Evolutionary conservation across 1,284 basidiomycete genomes (phyloP), one percentile per base, ranked within the genome.

Genomic region (Pulveroboletus sp.): DNA sequence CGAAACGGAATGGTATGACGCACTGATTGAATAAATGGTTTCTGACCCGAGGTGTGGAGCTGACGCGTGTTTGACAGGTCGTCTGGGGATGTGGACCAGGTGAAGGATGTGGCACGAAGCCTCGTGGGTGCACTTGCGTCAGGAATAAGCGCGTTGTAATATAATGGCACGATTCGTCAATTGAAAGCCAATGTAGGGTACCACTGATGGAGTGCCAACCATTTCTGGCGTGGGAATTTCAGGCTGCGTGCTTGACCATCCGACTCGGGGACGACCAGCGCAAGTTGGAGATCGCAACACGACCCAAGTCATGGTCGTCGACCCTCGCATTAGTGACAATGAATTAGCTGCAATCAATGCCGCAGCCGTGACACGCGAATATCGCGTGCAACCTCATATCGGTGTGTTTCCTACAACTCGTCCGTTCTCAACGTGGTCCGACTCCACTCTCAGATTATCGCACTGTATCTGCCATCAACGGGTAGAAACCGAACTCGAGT

Each of bases 391-490:
- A 67, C 96, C 96, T 46, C 92, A 96, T 74, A 81, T 98, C 64
- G 94, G 94, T 95, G 70, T 65, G 85, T 75, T 43, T 40, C 10
- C 46, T 33, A 43, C 31, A 28, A n/a, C 39, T 42, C n/a, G 28
- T 26, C 49, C 46, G 31, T 55, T 48, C 47, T 43, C 40, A 28
- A 49, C 39, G 28, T 18, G 40, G 28, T 49, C 54, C 57, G 66
- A 69, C 52, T 52, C 50, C 39, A 10, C 56, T 59, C 48, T 62
- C 73, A 95, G 94, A 98, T 77, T 98, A 98, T 77, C 86, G 93
- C 59, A 97, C 95, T 43, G 95, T 98, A 54, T 94, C 94, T 70
- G 94, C 94, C 61, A 92, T 98, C 75, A 98, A 98, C 72, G 96
- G 95, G 94, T 92, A 71, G 77, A 84, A 74, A 28, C 40, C 14